A percentile compares a stretch with the other conserved stretches of the same genome.
Conservation (phyloP, 805 yeast genomes). For the Torulaspora gathmanii region DNA sequence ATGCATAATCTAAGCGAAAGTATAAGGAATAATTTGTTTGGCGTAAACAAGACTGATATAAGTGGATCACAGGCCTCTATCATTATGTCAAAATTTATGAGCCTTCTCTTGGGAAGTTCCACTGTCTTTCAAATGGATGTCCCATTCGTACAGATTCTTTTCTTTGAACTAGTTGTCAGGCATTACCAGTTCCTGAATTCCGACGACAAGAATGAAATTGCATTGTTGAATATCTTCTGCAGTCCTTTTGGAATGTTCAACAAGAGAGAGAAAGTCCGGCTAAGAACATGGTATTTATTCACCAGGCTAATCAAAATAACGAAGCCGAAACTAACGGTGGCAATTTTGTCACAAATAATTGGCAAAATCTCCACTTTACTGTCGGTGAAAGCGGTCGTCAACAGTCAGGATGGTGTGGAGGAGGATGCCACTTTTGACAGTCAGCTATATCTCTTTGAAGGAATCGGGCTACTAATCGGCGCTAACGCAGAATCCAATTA, state of each 20-base stretch:
- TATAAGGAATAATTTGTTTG: constrained; percentile 70
- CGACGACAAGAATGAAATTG: constrained; percentile 45
- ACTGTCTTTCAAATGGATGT: constrained; percentile 52
- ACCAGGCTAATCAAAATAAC: constrained; percentile 76
- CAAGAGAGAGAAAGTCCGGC: constrained; percentile 63
- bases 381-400: constrained; percentile 42
- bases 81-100: constrained; percentile 37
- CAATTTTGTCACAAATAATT: constrained; percentile 52
- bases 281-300: constrained; percentile 87
- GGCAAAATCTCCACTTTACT: constrained; percentile 59
- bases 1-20: constrained; percentile 75
- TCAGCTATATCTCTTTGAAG: constrained; percentile 80
- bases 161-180: constrained; percentile 80
- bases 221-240: constrained; percentile 72
- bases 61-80: constrained; percentile 60
- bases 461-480: constrained; percentile 69
- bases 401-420: constrained; percentile 37
- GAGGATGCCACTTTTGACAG: constrained; percentile 64
- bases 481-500: constrained; percentile 42
- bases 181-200: constrained; percentile 54
- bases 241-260: constrained; percentile 80
- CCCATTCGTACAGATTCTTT: constrained; percentile 74
- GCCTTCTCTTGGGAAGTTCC: constrained; percentile 27
- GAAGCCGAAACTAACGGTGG: constrained; percentile 55
- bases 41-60: constrained; percentile 61